A percentile compares a stretch with the other conserved stretches of the same genome.
Conservation (phyloP, 306 rosid species). For the Vicia sativa region DNA sequence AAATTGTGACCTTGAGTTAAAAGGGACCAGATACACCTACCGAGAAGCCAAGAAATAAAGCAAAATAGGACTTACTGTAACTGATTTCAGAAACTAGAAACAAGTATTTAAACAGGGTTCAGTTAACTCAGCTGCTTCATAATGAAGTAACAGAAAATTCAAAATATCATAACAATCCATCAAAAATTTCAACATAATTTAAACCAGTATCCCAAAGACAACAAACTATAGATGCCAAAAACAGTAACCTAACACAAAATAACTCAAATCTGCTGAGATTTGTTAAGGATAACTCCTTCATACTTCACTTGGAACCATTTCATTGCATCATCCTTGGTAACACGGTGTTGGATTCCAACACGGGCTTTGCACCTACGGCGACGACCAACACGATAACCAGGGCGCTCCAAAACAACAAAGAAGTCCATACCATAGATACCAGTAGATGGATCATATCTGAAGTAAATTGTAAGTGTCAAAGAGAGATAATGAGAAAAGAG, state of each 20-base stretch:
- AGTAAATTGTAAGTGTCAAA: background rate
- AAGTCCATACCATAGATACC: constrained; percentile 93
- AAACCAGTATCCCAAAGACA: constrained; percentile 2
- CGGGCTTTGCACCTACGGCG: constrained; percentile 81
- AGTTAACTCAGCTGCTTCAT: constrained; percentile 11
- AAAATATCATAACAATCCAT: background rate
- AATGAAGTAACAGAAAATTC: constrained; percentile 11
- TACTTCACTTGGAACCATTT: constrained; percentile 94
- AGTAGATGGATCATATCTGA: constrained; percentile 85
- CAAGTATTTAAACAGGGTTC: background rate
- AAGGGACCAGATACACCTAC: too few relatives aligned
- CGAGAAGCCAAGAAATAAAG: background rate
- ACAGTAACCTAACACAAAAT: constrained; percentile 9
- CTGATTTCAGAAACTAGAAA: background rate
- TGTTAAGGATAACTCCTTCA: constrained; percentile 90
- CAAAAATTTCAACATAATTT: too few relatives aligned
- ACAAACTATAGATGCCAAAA: constrained; percentile 40
- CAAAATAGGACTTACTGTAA: background rate
- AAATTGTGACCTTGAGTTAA: too few relatives aligned
- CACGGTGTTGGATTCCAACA: constrained; percentile 87
- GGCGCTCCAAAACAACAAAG: constrained; percentile 76
- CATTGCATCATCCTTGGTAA: constrained; percentile 86
- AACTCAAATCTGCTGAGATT: constrained; percentile 56
- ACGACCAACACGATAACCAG: constrained; percentile 85
- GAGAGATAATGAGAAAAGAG: background rate